A percentile compares a stretch with the other conserved stretches of the same genome.
phyloP scores from a whole-genome alignment of 768 basidiomycete species.

The Glaciozyma antarctica region DNA sequence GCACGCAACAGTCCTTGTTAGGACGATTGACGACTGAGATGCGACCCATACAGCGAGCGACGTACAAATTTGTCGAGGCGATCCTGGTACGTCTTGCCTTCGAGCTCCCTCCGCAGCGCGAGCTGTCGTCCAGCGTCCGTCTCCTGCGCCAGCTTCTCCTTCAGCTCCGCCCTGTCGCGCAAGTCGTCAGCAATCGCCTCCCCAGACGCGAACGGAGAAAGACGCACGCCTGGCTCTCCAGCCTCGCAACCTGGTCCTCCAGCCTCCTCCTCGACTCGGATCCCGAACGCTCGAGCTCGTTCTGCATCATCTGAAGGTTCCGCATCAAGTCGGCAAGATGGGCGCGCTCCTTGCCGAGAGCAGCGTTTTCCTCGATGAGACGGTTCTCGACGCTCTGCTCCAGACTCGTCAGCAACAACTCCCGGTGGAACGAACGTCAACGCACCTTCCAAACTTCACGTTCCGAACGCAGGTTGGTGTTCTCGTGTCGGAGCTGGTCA shows the following conservation, averaged over 20 bases:
- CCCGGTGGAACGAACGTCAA: background rate
- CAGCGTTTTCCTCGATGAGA: slow-evolving; percentile 75
- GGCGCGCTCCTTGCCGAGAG: slow-evolving; percentile 66
- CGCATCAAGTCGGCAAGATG: slow-evolving; percentile 77
- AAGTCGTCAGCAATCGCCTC: background rate
- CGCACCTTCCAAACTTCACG: slow-evolving; percentile 84
- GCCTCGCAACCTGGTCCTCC: slow-evolving; percentile 65
- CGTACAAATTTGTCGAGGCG: slow-evolving; percentile 63
- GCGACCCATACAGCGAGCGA: slow-evolving; percentile 7
- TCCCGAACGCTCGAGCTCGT: slow-evolving; percentile 70
- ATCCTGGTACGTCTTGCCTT: slow-evolving; percentile 61
- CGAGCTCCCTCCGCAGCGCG: slow-evolving; percentile 70
- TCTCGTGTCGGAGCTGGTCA: slow-evolving; percentile 59
- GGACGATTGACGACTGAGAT: background rate
- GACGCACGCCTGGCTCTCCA: slow-evolving; percentile 68
- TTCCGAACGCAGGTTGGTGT: slow-evolving; percentile 80
- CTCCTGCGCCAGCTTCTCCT: slow-evolving; percentile 60
- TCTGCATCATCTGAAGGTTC: slow-evolving; percentile 83
- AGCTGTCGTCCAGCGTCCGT: slow-evolving; percentile 63
- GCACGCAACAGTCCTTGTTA: background rate
- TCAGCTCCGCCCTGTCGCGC: slow-evolving; percentile 57
- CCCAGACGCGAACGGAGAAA: too few species aligned
- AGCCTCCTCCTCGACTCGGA: slow-evolving; percentile 72
- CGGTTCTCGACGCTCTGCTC: slow-evolving; percentile 64
- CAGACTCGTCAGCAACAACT: background rate